These are phyloP conservation scores for Aspergillus novofumigatus DNA, from an alignment of 2,329 filamentous ascomycete species.

Conservation along the genomic window DNA sequence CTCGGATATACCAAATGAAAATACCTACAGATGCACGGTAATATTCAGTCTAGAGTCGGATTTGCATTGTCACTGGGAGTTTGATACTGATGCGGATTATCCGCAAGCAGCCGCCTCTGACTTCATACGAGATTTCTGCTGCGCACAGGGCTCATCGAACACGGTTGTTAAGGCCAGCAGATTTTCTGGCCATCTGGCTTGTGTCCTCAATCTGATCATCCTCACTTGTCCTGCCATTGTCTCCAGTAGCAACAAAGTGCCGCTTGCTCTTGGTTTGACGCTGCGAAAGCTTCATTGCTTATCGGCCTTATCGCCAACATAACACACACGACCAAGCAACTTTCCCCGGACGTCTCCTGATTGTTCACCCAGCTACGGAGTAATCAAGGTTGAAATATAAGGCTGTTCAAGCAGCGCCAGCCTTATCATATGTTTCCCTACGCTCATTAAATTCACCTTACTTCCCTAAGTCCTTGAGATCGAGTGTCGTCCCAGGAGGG, in stretches of 20 bases:
- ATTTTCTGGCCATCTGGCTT: not conserved
- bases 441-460: not conserved
- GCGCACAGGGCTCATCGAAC: not conserved
- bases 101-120: not conserved
- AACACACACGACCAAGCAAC: not conserved
- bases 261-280: not conserved
- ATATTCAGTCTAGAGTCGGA: not conserved
- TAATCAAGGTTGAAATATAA: not conserved
- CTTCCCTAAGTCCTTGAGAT: not conserved
- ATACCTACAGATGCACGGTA: not conserved
- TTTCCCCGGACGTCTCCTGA: conserved; percentile 5
- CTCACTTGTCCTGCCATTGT: not conserved
- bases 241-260: not conserved
- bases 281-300: conserved; percentile 2
- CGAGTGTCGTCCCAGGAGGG: not conserved
- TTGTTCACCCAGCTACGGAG: not conserved
- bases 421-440: not conserved
- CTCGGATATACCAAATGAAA: too few species aligned
- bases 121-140: not conserved
- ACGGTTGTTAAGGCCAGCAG: not conserved
- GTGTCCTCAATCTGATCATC: not conserved
- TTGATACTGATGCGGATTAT: not conserved
- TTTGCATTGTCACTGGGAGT: too few species aligned
- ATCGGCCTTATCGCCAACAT: conserved; percentile 6
- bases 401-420: not conserved